These are phyloP conservation scores for Actinomucor elegans DNA, from an alignment of 371 early-diverging fungal species.

Conservation along the genomic window DNA sequence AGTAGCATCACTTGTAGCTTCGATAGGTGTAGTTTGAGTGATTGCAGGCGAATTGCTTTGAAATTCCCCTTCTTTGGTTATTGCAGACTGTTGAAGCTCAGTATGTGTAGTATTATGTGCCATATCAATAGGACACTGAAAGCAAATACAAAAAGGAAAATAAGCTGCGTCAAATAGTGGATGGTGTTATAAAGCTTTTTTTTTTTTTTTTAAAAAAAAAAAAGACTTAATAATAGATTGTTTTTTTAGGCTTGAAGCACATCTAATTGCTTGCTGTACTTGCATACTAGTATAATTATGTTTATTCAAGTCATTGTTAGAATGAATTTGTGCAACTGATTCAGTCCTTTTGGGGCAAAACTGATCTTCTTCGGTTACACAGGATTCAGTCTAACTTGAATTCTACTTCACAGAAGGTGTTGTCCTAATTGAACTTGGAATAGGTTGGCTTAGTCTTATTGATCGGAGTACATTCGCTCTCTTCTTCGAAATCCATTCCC, in stretches of 20 bases:
- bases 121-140: background rate
- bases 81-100: background rate
- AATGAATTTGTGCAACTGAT: slow-evolving; percentile 8
- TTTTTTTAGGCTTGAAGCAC: background rate
- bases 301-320: background rate
- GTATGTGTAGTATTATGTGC: background rate
- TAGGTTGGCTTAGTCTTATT: too few relatives aligned
- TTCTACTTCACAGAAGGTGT: too few relatives aligned
- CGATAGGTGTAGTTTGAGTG: background rate
- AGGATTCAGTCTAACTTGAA: too few relatives aligned
- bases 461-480: too few relatives aligned
- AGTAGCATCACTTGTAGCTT: background rate
- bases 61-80: too few relatives aligned
- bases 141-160: background rate
- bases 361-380: too few relatives aligned
- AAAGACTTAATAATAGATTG: background rate
- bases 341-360: too few relatives aligned
- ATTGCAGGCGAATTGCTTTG: too few relatives aligned
- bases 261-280: background rate
- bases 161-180: background rate
- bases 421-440: too few relatives aligned
- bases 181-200: background rate
- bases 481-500: too few relatives aligned
- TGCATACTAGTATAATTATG: slow-evolving; percentile 1
- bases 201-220: background rate